phyloP scores from a whole-genome alignment of 192 early-diverging fungal species.

The Dissophora ornata region DNA sequence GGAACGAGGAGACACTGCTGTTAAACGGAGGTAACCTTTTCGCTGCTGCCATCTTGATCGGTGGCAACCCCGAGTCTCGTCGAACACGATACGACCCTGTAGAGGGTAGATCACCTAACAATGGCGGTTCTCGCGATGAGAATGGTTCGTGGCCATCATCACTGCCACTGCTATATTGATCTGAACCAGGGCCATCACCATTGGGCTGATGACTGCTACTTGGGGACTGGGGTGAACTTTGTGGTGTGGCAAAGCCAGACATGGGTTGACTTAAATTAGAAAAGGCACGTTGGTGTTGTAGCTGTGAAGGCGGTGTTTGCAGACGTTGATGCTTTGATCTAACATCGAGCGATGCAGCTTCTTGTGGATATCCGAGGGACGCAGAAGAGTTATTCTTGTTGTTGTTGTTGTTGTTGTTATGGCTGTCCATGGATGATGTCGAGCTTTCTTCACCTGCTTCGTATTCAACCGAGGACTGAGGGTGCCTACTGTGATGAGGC shows the following conservation, averaged over 20 bases:
- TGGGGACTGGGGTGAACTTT: constrained; percentile 36
- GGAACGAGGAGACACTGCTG: constrained; percentile 27
- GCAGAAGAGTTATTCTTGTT: constrained; percentile 21
- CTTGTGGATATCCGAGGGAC: constrained; percentile 30
- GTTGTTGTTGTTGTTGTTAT: constrained; percentile 12
- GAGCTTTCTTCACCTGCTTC: constrained; percentile 34
- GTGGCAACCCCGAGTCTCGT: constrained; percentile 43
- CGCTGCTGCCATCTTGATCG: constrained; percentile 42
- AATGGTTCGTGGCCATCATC: constrained; percentile 41
- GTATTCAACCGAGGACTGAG: constrained; percentile 43
- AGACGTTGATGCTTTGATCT: constrained; percentile 9
- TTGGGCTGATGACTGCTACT: constrained; percentile 3
- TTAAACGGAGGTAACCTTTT: constrained; percentile 41
- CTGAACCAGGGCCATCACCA: constrained; percentile 2
- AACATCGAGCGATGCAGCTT: background rate
- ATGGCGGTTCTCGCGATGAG: constrained; percentile 19
- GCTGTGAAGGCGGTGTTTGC: constrained; percentile 9
- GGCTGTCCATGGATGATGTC: constrained; percentile 42
- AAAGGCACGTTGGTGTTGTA: constrained; percentile 9
- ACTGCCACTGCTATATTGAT: constrained; percentile 39
- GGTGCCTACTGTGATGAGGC: constrained; percentile 38
- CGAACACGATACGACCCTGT: constrained; percentile 25
- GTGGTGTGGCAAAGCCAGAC: constrained; percentile 28
- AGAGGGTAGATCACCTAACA: constrained; percentile 13
- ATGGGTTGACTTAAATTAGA: constrained; percentile 14